Evolutionary conservation across 495 filamentous ascomycete genomes (phyloP), one percentile per base, ranked within the genome.

Genomic region (Aeminium ludgeri): DNA sequence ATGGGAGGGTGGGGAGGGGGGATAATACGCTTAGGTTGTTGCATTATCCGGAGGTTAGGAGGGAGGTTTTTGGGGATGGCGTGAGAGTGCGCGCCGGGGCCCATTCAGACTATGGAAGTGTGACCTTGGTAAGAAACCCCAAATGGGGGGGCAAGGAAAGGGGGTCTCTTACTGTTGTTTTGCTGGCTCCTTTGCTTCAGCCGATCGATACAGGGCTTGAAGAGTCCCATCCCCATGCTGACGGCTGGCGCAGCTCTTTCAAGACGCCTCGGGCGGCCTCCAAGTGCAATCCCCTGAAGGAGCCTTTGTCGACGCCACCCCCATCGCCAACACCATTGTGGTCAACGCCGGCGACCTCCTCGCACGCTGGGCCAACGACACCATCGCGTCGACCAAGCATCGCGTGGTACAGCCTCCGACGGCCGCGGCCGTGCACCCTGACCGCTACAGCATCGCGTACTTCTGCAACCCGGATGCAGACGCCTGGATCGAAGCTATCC

Each of bases 401-500:
- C 72, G 86, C 16, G 87, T 95, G 1, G 80, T 95, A 8, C 78
- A 94, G 59, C 87, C 87, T 5, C 81, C 50, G 2, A 48, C 53
- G 17, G 59, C 60, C 13, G 58, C 55, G 6, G 66, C 66, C 30
- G 47, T 57, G 36, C 68, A 80, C 54, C 77, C 76, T 20, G 60
- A 77, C 3, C 59, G 78, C 38, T 82, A 82, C 45, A 77, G 72
- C 43, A 70, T 80, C 48, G 78, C 76, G 59, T 79, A 64, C 50
- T 96, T 96, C 57, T 93, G 87, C 64, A 92, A 94, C 50, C 86
- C 87, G 7, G 83, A 95, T 47, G 80, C 72, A 53, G 70, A 86
- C 43, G 64, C 63, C 43, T 60, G 66, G 36, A 95, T 95, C 51
- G 82, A 92, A 40, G 85, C 78, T 0, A 72, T 96, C 29, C 87